Conservation (phyloP, 208 protist species). For the Acanthamoeba sp. region DNA sequence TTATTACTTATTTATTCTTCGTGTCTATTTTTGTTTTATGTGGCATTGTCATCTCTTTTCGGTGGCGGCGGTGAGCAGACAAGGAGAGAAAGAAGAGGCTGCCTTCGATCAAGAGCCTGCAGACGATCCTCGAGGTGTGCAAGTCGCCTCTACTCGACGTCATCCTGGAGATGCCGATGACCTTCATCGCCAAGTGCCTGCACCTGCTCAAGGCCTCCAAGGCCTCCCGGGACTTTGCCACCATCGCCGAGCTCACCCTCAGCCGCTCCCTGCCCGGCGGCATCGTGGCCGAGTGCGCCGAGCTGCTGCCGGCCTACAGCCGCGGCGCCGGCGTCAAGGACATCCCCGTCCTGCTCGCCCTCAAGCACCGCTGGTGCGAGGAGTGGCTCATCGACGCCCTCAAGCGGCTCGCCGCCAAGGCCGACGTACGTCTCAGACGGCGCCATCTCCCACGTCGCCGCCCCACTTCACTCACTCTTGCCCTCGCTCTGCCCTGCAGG, state of each 20-base stretch:
- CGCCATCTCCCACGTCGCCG: background rate
- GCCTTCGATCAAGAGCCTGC: background rate
- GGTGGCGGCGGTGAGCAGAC: background rate
- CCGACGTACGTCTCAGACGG: background rate
- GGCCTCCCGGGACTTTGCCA: background rate
- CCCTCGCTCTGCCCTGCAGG: background rate
- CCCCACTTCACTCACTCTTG: too few species aligned
- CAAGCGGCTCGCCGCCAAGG: background rate
- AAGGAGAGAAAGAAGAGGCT: background rate
- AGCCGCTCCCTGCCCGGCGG: background rate
- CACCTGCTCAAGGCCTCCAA: slow-evolving; percentile 10
- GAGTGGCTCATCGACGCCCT: slow-evolving; percentile 8
- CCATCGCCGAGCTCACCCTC: background rate
- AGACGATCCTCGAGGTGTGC: background rate
- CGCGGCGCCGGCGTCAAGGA: background rate
- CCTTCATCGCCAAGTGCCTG: slow-evolving; percentile 8
- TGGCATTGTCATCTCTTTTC: too few species aligned
- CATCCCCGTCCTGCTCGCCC: background rate
- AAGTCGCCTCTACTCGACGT: background rate
- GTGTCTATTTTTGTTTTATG: too few species aligned
- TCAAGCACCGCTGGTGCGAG: slow-evolving; percentile 30
- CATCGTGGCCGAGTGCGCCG: background rate
- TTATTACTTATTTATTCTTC: too few species aligned
- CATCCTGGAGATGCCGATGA: background rate
- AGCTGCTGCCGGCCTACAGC: slow-evolving; percentile 26